A percentile compares a stretch with the other conserved stretches of the same genome.
These are phyloP conservation scores for Metrosideros polymorpha DNA, from an alignment of 441 rosid species.

Conservation along the genomic window DNA sequence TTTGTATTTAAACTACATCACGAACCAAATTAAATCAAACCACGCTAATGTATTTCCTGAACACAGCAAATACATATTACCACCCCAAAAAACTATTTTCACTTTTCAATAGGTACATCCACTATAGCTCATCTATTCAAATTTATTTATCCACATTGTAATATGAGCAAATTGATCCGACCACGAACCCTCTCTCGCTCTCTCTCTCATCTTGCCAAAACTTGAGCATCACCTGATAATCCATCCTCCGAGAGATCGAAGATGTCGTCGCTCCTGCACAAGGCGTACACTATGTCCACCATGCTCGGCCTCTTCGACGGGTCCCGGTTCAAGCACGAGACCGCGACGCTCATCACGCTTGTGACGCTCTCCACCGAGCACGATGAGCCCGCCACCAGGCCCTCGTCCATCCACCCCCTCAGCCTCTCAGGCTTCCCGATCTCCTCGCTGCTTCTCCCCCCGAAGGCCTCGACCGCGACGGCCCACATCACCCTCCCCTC, in stretches of 20 bases:
- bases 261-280: slow-evolving; percentile 42
- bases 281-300: slow-evolving; percentile 60
- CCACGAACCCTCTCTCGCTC: background rate
- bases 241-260: slow-evolving; percentile 35
- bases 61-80: background rate
- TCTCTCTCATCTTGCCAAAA: slow-evolving; percentile 25
- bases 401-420: slow-evolving; percentile 31
- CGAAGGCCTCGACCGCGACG: slow-evolving; percentile 16
- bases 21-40: background rate
- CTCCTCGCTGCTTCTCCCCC: slow-evolving; percentile 21
- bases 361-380: slow-evolving; percentile 39
- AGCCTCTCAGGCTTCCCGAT: slow-evolving; percentile 15
- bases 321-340: slow-evolving; percentile 40
- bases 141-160: background rate
- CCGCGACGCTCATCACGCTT: slow-evolving; percentile 37
- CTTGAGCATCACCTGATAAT: slow-evolving; percentile 1
- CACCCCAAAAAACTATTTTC: background rate
- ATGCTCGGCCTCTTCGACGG: slow-evolving; percentile 49
- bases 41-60: background rate
- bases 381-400: slow-evolving; percentile 20
- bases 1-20: rapidly evolving
- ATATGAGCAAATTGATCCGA: background rate
- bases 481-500: slow-evolving; percentile 44
- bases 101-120: background rate
- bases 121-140: background rate